Conservation (phyloP, 2,329 filamentous ascomycete species). For the Fusarium sp. region DNA sequence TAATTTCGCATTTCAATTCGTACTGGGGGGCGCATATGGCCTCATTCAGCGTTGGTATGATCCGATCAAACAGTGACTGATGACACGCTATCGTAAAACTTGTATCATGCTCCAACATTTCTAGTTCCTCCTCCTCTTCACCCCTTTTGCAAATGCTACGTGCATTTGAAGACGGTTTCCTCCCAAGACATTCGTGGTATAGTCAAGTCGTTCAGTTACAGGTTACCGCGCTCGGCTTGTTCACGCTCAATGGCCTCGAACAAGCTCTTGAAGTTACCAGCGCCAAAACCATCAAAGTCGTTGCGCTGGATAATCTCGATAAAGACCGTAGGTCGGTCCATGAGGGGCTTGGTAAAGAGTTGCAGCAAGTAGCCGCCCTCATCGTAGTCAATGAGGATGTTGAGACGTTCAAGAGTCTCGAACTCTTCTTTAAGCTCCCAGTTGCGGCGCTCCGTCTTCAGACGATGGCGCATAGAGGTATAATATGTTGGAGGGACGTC, state of each 20-base stretch:
- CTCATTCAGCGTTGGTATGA: conserved; percentile 10
- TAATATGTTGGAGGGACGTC: conserved; percentile 89
- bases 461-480: conserved; percentile 74
- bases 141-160: conserved; percentile 9
- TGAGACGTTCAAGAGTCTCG: conserved; percentile 76
- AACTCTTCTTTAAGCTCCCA: conserved; percentile 82
- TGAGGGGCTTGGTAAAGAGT: conserved; percentile 84
- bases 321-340: conserved; percentile 95
- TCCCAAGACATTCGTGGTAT: neutral
- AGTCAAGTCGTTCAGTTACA: conserved; percentile 57
- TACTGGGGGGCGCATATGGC: conserved; percentile 2
- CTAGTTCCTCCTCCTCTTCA: conserved; percentile 7
- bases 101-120: conserved; percentile 20
- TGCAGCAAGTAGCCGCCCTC: conserved; percentile 85
- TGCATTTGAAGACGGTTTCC: neutral
- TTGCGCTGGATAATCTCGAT: conserved; percentile 95
- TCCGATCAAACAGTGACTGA: conserved; percentile 17
- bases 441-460: conserved; percentile 68
- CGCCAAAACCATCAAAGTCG: conserved; percentile 90
- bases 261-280: conserved; percentile 93
- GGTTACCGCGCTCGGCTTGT: conserved; percentile 84
- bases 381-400: conserved; percentile 95
- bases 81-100: conserved; percentile 17
- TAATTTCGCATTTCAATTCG: conserved; percentile 14
- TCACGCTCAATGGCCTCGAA: conserved; percentile 97